phyloP scores from a whole-genome alignment of 495 filamentous ascomycete species.

The Penicillium odoratum region DNA sequence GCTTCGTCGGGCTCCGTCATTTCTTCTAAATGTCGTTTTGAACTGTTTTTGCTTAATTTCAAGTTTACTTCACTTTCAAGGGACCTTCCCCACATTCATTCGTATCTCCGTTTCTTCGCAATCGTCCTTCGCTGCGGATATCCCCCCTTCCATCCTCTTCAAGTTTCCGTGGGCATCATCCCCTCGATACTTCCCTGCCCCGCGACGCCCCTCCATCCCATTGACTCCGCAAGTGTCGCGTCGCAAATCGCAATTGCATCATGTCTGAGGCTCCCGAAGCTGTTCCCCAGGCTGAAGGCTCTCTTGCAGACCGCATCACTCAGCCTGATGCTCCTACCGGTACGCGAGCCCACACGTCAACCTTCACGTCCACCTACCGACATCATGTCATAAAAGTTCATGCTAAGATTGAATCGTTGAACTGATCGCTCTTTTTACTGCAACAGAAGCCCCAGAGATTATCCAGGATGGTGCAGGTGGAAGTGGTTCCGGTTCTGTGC shows the following conservation, averaged over 20 bases:
- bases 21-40: not conserved
- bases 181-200: not conserved
- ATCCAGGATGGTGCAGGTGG: slow-evolving; percentile 52
- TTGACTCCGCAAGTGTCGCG: not conserved
- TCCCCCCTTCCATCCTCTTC: not conserved
- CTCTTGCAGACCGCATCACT: slow-evolving; percentile 65
- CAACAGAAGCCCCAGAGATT: slow-evolving; percentile 23
- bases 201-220: not conserved
- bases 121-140: not conserved
- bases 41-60: not conserved
- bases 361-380: not conserved
- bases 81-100: not conserved
- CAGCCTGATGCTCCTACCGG: slow-evolving; percentile 38
- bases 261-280: slow-evolving; percentile 27
- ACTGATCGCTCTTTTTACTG: not conserved
- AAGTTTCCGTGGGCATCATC: not conserved
- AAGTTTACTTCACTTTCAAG: not conserved
- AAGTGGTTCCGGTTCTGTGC: slow-evolving; percentile 46
- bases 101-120: not conserved
- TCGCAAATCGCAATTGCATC: slow-evolving; percentile 30
- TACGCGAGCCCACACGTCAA: not conserved
- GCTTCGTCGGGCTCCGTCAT: slow-evolving; percentile 12
- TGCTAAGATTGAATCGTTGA: too few relatives aligned
- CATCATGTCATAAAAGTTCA: not conserved
- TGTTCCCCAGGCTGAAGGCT: slow-evolving; percentile 29